These are phyloP conservation scores for Lepidium aucheri DNA, from an alignment of 345 rosid species.

Conservation along the genomic window DNA sequence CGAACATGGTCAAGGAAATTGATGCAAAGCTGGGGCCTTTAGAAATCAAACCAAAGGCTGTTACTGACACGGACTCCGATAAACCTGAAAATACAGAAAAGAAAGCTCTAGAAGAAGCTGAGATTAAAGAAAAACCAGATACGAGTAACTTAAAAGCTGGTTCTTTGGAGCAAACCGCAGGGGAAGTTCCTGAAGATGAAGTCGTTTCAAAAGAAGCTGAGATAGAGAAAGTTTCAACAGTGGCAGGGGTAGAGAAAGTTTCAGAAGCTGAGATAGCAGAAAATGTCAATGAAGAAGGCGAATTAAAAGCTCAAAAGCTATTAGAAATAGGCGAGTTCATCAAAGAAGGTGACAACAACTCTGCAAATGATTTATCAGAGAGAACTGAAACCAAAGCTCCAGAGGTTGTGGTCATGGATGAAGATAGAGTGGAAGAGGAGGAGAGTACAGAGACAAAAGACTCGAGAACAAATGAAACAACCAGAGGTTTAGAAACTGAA, in stretches of 20 bases:
- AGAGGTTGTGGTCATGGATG: constrained; percentile 27
- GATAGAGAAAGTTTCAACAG: not conserved
- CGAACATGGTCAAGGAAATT: constrained; percentile 44
- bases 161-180: not conserved
- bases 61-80: not conserved
- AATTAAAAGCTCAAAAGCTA: constrained; percentile 19
- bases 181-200: not conserved
- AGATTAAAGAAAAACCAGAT: constrained; percentile 6
- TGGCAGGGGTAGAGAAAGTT: constrained; percentile 11
- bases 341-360: constrained; percentile 20
- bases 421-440: constrained; percentile 11
- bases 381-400: constrained; percentile 32
- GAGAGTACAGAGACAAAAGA: not conserved
- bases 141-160: not conserved
- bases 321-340: constrained; percentile 15
- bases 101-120: constrained; percentile 16
- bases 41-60: constrained; percentile 24
- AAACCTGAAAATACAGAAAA: not conserved
- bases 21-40: constrained; percentile 65
- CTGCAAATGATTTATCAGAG: constrained; percentile 14
- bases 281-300: constrained; percentile 16
- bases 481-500: constrained; percentile 8
- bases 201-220: constrained; percentile 8
- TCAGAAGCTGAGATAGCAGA: constrained; percentile 26
- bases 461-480: constrained; percentile 8